phyloP scores from a whole-genome alignment of 345 rosid species.

The Lepidium africanum region DNA sequence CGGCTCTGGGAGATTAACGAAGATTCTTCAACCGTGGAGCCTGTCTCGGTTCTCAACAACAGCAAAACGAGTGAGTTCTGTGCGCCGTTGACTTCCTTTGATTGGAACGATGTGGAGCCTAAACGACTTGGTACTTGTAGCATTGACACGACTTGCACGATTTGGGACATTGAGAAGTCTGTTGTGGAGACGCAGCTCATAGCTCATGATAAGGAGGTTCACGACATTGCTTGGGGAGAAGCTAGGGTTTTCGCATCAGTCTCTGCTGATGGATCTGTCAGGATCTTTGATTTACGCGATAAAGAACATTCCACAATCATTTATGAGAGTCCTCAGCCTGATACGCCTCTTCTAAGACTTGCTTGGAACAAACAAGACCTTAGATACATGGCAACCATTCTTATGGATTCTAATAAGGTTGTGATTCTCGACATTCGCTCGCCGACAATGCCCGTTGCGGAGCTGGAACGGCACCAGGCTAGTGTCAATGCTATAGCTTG shows the following conservation, averaged over 20 bases:
- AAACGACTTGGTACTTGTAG: slow-evolving; percentile 82
- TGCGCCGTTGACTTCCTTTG: slow-evolving; percentile 86
- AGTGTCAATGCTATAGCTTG: slow-evolving; percentile 72
- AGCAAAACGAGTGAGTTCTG: slow-evolving; percentile 67
- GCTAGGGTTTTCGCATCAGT: slow-evolving; percentile 71
- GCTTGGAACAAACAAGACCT: slow-evolving; percentile 88
- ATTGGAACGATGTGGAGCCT: slow-evolving; percentile 94
- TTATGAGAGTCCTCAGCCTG: slow-evolving; percentile 76
- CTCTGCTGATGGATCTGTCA: slow-evolving; percentile 73
- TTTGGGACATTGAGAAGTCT: slow-evolving; percentile 83
- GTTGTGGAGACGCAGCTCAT: slow-evolving; percentile 85
- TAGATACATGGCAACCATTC: slow-evolving; percentile 72
- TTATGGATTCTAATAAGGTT: slow-evolving; percentile 79
- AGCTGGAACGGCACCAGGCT: slow-evolving; percentile 61
- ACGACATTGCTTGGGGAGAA: slow-evolving; percentile 84
- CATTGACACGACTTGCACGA: slow-evolving; percentile 90
- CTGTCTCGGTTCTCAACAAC: slow-evolving; percentile 56
- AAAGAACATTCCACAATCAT: slow-evolving; percentile 76
- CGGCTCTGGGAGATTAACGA: slow-evolving; percentile 65
- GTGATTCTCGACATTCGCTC: slow-evolving; percentile 71
- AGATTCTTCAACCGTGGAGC: slow-evolving; percentile 32
- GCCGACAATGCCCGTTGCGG: slow-evolving; percentile 65
- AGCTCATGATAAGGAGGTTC: slow-evolving; percentile 80
- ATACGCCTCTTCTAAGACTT: slow-evolving; percentile 58
- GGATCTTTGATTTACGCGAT: slow-evolving; percentile 69